phyloP scores from a whole-genome alignment of 176 grass and related monocot species.

The Hordeum marinum region DNA sequence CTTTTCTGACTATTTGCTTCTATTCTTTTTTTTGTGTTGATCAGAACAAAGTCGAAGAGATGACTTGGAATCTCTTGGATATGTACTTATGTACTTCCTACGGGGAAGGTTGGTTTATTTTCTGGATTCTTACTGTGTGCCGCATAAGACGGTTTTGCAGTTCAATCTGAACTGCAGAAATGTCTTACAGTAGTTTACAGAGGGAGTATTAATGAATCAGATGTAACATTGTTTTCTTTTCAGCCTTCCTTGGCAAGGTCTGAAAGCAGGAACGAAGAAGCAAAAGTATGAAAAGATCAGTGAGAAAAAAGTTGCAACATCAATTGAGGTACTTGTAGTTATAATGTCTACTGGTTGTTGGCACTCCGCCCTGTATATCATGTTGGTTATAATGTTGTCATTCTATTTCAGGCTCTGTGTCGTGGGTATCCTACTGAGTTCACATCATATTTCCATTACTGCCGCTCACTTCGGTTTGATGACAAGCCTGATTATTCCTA shows the following conservation, averaged over 20 bases:
- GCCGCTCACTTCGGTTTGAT: constrained; percentile 82
- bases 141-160: neutral
- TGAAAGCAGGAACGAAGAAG: constrained; percentile 97
- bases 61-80: constrained; percentile 99
- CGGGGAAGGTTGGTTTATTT: constrained; percentile 76
- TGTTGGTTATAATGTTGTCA: constrained; percentile 15
- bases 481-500: constrained; percentile 97
- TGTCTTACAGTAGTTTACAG: too few relatives aligned
- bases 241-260: constrained; percentile 98
- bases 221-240: constrained; percentile 24
- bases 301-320: constrained; percentile 94
- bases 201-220: neutral
- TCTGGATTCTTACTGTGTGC: constrained; percentile 1
- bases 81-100: constrained; percentile 97
- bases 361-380: neutral
- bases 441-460: constrained; percentile 97
- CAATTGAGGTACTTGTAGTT: constrained; percentile 65
- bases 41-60: constrained; percentile 98
- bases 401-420: constrained; percentile 66
- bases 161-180: too few relatives aligned
- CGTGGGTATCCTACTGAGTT: constrained; percentile 90
- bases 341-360: neutral
- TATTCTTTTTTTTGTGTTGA: constrained; percentile 1
- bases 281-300: constrained; percentile 96
- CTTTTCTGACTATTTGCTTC: neutral